Evolutionary conservation across 129 eudicot species (phyloP).

Genomic region (Pulicaria dysenterica): DNA sequence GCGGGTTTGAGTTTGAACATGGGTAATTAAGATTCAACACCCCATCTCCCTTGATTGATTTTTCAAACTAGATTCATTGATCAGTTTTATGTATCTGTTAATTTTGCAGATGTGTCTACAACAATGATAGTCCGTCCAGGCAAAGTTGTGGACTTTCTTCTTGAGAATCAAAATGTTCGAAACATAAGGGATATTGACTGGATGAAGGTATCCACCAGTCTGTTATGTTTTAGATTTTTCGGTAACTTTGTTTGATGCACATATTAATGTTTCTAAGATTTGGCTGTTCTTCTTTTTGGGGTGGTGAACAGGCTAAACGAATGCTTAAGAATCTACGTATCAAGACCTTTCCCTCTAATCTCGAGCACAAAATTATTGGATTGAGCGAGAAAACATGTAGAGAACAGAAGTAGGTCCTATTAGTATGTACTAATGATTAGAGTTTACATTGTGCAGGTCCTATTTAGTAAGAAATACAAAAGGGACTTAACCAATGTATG

Average conservation of each 20-base stretch:
- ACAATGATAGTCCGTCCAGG: slow-evolving; percentile 81
- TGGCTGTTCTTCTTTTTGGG: neutral
- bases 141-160: slow-evolving; percentile 65
- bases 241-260: neutral
- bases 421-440: no score
- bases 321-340: slow-evolving; percentile 63
- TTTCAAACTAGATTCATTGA: neutral
- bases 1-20: slow-evolving; percentile 79
- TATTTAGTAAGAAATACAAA: neutral
- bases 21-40: slow-evolving; percentile 40
- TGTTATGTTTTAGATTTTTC: neutral
- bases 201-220: slow-evolving; percentile 46
- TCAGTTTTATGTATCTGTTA: neutral
- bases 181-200: slow-evolving; percentile 60
- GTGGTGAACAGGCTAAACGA: slow-evolving; percentile 56
- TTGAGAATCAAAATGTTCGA: slow-evolving; percentile 65
- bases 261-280: neutral
- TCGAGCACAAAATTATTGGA: slow-evolving; percentile 70
- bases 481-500: neutral
- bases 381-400: slow-evolving; percentile 65
- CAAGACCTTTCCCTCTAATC: slow-evolving; percentile 48
- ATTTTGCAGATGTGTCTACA: slow-evolving; percentile 57
- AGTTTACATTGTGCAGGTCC: neutral
- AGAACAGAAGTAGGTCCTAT: slow-evolving; percentile 51
- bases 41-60: neutral